These are phyloP conservation scores for Geranium incanum DNA, from an alignment of 441 rosid species.

Conservation along the genomic window DNA sequence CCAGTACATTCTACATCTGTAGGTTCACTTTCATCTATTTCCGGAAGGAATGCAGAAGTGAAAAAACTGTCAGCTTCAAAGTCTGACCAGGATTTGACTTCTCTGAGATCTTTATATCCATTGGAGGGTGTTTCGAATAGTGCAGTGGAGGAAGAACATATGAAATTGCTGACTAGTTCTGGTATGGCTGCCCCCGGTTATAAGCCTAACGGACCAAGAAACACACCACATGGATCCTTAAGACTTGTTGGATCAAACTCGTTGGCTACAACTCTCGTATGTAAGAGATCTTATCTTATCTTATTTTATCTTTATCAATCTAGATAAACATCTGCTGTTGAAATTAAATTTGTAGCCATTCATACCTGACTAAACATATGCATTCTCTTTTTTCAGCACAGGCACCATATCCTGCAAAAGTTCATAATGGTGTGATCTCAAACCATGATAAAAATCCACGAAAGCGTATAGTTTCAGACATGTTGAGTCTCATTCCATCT, in stretches of 20 bases:
- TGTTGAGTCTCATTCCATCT: conserved; percentile 69
- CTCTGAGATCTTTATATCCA: conserved; percentile 57
- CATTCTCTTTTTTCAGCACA: conserved; percentile 42
- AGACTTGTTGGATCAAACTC: conserved; percentile 38
- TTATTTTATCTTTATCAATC: background rate
- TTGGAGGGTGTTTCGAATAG: conserved; percentile 32
- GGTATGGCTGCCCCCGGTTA: conserved; percentile 36
- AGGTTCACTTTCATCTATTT: conserved; percentile 43
- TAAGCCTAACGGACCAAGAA: conserved; percentile 46
- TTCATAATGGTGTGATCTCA: conserved; percentile 33
- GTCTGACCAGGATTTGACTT: conserved; percentile 75
- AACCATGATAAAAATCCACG: conserved; percentile 44
- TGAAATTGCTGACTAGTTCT: conserved; percentile 34
- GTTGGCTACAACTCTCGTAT: conserved; percentile 53
- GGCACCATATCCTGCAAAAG: conserved; percentile 36
- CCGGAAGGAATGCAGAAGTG: conserved; percentile 39
- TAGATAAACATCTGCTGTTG: background rate
- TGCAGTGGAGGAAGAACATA: conserved; percentile 47
- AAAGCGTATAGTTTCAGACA: conserved; percentile 64
- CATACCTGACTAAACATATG: conserved; percentile 27
- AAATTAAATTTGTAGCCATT: conserved; percentile 16
- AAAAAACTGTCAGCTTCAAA: conserved; percentile 55
- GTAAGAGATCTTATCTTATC: conserved; percentile 43
- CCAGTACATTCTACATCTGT: conserved; percentile 47
- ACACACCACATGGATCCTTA: conserved; percentile 38